Base-by-base conservation (phyloP, 139 green algal genomes). In the Coelastrella sp. region DNA sequence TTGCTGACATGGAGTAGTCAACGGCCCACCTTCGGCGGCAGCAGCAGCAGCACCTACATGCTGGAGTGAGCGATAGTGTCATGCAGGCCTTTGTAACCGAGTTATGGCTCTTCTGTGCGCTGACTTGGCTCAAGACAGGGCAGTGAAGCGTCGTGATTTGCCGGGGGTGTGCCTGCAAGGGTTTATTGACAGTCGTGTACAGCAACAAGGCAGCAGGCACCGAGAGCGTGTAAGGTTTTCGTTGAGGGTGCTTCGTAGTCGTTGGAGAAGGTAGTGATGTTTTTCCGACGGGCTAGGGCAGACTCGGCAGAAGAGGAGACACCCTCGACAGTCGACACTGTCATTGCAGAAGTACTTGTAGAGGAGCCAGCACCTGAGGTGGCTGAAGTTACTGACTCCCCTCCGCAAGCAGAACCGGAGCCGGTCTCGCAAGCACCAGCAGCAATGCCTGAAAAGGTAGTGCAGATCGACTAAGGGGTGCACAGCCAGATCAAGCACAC, bases 1-100 rank as follows among this genome's bases (percentile, higher is more conserved):
- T 81, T 48, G 73, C 48, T 32, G 73, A 38, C 27, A 81, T 81
- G 73, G 73, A 81, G 19, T 81, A 41, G n/a, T n/a, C n/a, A n/a
- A n/a, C n/a, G n/a, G n/a, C n/a, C n/a, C n/a, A n/a, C n/a, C n/a
- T n/a, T n/a, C n/a, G n/a, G n/a, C n/a, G n/a, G n/a, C n/a, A n/a
- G n/a, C n/a, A n/a, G n/a, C n/a, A n/a, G n/a, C n/a, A n/a, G n/a
- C n/a, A n/a, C n/a, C n/a, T n/a, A n/a, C n/a, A n/a, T n/a, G n/a
- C n/a, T n/a, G n/a, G n/a, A n/a, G n/a, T n/a, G n/a, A n/a, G n/a
- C n/a, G n/a, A n/a, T n/a, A n/a, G n/a, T n/a, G n/a, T n/a, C n/a
- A n/a, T n/a, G n/a, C n/a, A n/a, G n/a, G n/a, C n/a, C n/a, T n/a
- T n/a, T n/a, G n/a, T n/a, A n/a, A n/a, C n/a, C n/a, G n/a, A n/a